Percentiles rank a stretch among this genome's conserved stretches.
Evolutionary conservation across 176 grass and related monocot species (phyloP).

Genomic region (Triticum urartu): DNA sequence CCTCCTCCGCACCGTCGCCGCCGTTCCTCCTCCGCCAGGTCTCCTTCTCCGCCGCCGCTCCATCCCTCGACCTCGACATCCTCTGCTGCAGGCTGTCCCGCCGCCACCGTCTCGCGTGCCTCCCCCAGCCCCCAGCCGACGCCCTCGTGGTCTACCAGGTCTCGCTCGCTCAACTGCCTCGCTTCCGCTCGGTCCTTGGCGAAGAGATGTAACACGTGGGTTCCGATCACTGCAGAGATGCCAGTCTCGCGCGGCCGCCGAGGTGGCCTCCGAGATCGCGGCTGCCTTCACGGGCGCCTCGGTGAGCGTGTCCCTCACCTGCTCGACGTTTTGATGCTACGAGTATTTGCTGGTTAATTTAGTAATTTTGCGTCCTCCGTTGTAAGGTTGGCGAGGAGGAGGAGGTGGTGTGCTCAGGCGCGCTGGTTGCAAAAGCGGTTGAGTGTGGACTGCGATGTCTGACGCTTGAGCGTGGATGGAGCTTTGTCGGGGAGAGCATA

Average conservation of each 20-base stretch:
- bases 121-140: conserved; percentile 42
- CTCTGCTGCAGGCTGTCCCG: conserved; percentile 80
- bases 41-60: conserved; percentile 22
- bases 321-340: conserved; percentile 22
- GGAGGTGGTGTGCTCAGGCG: conserved; percentile 52
- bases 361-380: not conserved
- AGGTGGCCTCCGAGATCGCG: conserved; percentile 37
- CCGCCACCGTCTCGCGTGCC: conserved; percentile 59
- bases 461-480: conserved; percentile 80
- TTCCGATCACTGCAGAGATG: conserved; percentile 45
- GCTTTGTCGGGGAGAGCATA: conserved; percentile 52
- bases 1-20: conserved; percentile 41
- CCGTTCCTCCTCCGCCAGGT: conserved; percentile 40
- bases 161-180: not conserved
- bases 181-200: not conserved
- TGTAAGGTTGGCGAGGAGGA: conserved; percentile 66
- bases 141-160: conserved; percentile 71
- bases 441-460: conserved; percentile 53
- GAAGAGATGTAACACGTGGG: not conserved
- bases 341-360: not conserved
- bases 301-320: conserved; percentile 19
- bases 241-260: conserved; percentile 36
- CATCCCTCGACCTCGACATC: conserved; percentile 49
- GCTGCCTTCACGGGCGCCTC: conserved; percentile 26
- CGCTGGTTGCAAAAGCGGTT: conserved; percentile 58